Conservation (phyloP, 345 rosid genomes). For the Linum trigynum region DNA sequence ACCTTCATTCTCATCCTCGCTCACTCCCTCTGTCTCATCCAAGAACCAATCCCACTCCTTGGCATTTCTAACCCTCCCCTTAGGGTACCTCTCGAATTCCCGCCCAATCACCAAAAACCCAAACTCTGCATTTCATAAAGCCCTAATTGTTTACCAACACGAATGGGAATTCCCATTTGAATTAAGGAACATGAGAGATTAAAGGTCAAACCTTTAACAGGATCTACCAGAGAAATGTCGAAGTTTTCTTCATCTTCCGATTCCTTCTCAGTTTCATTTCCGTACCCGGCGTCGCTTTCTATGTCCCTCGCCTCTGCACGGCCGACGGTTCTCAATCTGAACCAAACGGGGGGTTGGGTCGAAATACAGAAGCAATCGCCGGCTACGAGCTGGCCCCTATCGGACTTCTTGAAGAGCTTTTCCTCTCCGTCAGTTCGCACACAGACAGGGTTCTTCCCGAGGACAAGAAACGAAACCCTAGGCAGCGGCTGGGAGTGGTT, state of each 20-base stretch:
- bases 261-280: constrained; percentile 11
- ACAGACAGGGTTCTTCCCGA: constrained; percentile 74
- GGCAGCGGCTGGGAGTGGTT: constrained; percentile 9
- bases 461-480: constrained; percentile 48
- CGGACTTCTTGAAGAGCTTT: constrained; percentile 34
- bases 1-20: constrained; percentile 25
- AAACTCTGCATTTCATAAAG: constrained; percentile 48
- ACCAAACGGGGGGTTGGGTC: constrained; percentile 48
- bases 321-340: constrained; percentile 22
- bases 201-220: constrained; percentile 47
- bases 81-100: constrained; percentile 58
- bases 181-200: background rate
- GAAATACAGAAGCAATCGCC: constrained; percentile 61
- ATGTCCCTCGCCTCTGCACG: background rate
- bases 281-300: constrained; percentile 15
- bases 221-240: constrained; percentile 38
- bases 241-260: constrained; percentile 21
- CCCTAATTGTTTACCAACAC: background rate
- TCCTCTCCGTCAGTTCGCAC: constrained; percentile 28
- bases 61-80: constrained; percentile 25
- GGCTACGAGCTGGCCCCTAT: constrained; percentile 35
- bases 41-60: constrained; percentile 81
- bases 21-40: constrained; percentile 32
- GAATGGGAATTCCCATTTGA: background rate
- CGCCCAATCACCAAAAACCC: constrained; percentile 71